Conservation (phyloP, 805 yeast genomes). For the Blastobotrys attinorum region DNA sequence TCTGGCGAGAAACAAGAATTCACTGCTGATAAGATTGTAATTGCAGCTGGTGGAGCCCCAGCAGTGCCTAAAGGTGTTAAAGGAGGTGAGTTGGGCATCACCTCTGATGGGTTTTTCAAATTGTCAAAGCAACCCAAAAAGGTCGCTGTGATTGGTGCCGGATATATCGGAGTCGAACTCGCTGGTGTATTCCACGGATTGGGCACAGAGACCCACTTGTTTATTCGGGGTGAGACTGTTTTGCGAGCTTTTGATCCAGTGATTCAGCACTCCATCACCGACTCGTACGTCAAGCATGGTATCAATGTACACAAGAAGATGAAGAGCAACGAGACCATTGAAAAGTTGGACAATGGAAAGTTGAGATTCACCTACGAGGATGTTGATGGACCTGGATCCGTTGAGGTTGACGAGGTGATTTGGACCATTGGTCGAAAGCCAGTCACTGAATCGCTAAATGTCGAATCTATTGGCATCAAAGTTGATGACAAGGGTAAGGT, state of each 20-base stretch:
- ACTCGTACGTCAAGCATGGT: slow-evolving; percentile 73
- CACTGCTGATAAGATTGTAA: slow-evolving; percentile 74
- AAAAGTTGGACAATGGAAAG: slow-evolving; percentile 36
- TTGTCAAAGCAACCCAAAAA: slow-evolving; percentile 77
- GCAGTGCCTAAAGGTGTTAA: slow-evolving; percentile 58
- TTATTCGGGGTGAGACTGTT: slow-evolving; percentile 87
- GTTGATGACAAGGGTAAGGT: slow-evolving; percentile 54
- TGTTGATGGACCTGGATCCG: slow-evolving; percentile 31
- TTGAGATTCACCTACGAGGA: slow-evolving; percentile 40
- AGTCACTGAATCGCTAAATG: slow-evolving; percentile 54
- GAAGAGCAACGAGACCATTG: slow-evolving; percentile 28
- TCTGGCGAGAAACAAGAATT: slow-evolving; percentile 45
- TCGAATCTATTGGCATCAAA: slow-evolving; percentile 68
- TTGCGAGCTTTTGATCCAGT: slow-evolving; percentile 80
- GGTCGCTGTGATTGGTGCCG: slow-evolving; percentile 96
- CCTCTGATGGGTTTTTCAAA: slow-evolving; percentile 86
- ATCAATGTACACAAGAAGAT: slow-evolving; percentile 68
- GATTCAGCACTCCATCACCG: slow-evolving; percentile 72
- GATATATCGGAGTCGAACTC: slow-evolving; percentile 93
- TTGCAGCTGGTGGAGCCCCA: slow-evolving; percentile 93
- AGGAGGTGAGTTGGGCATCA: slow-evolving; percentile 77
- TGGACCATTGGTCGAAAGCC: slow-evolving; percentile 96
- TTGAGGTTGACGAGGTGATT: slow-evolving; percentile 71
- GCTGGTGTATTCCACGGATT: slow-evolving; percentile 90
- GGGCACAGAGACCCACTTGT: slow-evolving; percentile 77